Evolutionary conservation across 2,329 filamentous ascomycete species (phyloP), one percentile per base, ranked within the genome.

Genomic region (Hypoxylon sp.): DNA sequence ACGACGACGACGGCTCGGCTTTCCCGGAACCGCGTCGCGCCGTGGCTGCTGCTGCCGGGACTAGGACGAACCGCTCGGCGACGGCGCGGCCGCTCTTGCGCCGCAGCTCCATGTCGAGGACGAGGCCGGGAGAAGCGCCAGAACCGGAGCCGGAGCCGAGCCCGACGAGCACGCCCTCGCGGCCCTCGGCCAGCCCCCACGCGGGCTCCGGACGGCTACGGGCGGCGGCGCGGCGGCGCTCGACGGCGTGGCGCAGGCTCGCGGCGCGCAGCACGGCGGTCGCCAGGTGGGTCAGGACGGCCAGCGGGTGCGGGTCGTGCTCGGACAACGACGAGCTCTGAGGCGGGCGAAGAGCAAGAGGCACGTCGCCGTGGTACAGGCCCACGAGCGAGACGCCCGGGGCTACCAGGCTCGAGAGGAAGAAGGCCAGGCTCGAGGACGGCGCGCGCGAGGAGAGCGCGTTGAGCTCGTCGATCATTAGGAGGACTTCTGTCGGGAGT

Each of bases 51-150:
- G 17, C 15, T 10, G 35, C 65, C 27, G 75, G 78, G 56, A 65
- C 73, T 35, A 82, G 77, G 45, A 87, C 79, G 58, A 88, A 88
- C 42, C 75, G 80, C 74, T 97, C 94, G 7, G 82, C 76, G 13
- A 96, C 88, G 0, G 88, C 86, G 3, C 92, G 81, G 0, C 94
- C 93, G 67, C 89, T 94, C 67, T 92, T 89, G 52, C 94, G 82
- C 9, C 95, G 83, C 66, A 97, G 84, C 74, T 99, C 94, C 83
- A 96, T 89, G 69, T 91, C 87, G 5, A 97, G 73, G 0, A 96
- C 90, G 0, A 94, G 72, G 0, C 84, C 89, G 0, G 78, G 48
- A 1, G 31, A 1, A 6, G 41, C 2, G 26, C 66, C 7, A 17
- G 27, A 6, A 42, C 57, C 24, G 38, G 31, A 37, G 43, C 29